Evolutionary conservation across 805 yeast species (phyloP), one percentile per base, ranked within the genome.

Genomic region (Candida takata): DNA sequence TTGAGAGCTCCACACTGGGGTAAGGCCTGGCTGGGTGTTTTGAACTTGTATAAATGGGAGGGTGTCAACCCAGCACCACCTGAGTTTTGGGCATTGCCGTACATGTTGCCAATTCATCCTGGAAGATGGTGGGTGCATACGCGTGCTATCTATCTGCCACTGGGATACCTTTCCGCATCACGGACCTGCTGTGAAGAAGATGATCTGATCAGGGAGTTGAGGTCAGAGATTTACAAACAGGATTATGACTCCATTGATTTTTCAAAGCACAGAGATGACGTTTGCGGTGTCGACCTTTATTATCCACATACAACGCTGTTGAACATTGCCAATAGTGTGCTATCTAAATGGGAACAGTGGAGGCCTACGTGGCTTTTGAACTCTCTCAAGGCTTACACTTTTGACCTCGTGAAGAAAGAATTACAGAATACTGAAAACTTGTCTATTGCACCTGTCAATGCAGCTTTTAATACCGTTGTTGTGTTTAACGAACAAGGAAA

Each of bases 71-170:
- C 99, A 3, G 95, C 96, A 2, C 98, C 99, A 3, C 90, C 97
- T 2, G 99, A 92, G 54, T 61, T 87, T 33, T 92, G 95, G 92
- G 59, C 81, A 40, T 58, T 90, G 28, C 99, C 98, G 2, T 84
- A 86, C 42, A 54, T 67, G 33, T 51, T 81, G 2, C 95, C 95
- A 0, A 66, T 87, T 27, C 97, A 92, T 53, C 98, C 99, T 1
- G 94, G 88, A 24, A 73, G 84, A 54, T 92, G 97, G 98, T 92
- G 99, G 99, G 96, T 90, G 16, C 99, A 92, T 53, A 88, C 97
- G 0, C 68, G 99, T 38, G 95, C 92, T 1, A 84, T 92, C 16
- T 92, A 88, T 51, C 58, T 84, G 24, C 88, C 97, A 0, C 63
- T 90, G 49, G 90, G 96, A 13, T 92, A 90, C 55, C 55, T 92